Percentiles rank a stretch among this genome's conserved stretches.
Conservation (phyloP, 495 filamentous ascomycete species). For the Podospora pseudopauciseta region DNA sequence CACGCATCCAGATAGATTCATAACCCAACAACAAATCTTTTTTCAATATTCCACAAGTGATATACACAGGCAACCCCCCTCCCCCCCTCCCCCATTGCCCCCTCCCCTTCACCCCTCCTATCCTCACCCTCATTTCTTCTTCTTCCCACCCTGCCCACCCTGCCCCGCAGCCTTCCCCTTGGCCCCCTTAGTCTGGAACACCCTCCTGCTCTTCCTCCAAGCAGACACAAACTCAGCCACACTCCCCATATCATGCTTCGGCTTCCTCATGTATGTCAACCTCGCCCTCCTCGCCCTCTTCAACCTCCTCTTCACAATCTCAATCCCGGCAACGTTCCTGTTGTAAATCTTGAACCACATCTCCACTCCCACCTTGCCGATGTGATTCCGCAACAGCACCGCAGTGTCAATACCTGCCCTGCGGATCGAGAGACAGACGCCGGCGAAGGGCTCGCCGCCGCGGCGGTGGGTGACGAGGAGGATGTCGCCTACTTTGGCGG, state of each 20-base stretch:
- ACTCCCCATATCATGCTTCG: constrained; percentile 49
- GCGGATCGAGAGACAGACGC: constrained; percentile 80
- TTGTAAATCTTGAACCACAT: constrained; percentile 95
- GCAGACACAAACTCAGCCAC: constrained; percentile 42
- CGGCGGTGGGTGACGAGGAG: constrained; percentile 73
- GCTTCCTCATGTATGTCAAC: constrained; percentile 86
- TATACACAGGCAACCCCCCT: constrained; percentile 3
- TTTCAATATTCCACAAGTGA: constrained; percentile 12
- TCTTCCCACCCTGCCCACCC: constrained; percentile 8
- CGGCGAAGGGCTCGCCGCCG: constrained; percentile 84
- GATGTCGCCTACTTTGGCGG: constrained; percentile 77
- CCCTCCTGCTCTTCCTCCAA: constrained; percentile 41
- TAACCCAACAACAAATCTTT: not conserved
- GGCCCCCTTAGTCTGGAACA: constrained; percentile 19
- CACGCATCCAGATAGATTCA: not conserved
- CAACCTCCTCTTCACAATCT: constrained; percentile 81
- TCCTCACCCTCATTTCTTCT: constrained; percentile 19
- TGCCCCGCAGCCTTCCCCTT: constrained; percentile 13
- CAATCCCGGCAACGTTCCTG: constrained; percentile 83
- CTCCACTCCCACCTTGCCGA: constrained; percentile 86
- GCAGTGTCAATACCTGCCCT: constrained; percentile 81
- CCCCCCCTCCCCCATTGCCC: constrained; percentile 1
- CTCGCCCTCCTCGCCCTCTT: constrained; percentile 85
- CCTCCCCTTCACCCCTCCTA: constrained; percentile 17
- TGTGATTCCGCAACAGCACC: constrained; percentile 75